Base-by-base conservation (phyloP, 306 rosid genomes). In the Urtica urens region DNA sequence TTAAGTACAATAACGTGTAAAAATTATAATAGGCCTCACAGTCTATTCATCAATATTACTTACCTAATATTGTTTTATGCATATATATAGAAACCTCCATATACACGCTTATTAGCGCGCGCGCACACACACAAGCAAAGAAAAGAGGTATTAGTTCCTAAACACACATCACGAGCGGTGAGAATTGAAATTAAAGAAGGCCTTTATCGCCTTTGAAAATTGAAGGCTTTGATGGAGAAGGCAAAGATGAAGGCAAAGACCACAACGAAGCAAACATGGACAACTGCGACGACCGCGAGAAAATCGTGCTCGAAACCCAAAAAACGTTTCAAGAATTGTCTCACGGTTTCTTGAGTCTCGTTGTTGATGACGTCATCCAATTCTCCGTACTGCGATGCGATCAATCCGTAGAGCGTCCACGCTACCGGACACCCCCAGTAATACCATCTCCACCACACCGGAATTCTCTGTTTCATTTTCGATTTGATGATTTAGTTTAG, bases 401-500 rank as follows among this genome's bases (percentile, higher is more conserved):
- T 1, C 27, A 56, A 16, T 31, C 62, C 62, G 10, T 56, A 56
- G 30, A 56, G 5, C 0, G 62, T 42, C 62, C 62, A 56, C 15
- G 62, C 51, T 1, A 56, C 23, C 0, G 62, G 52, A 10, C 42
- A 43, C n/a, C 16, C 51, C 52, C 62, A 43, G 11, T 56, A 56
- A 44, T 56, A 56, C 62, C 62, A 56, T 16, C 24, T 44, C 52
- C 62, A 56, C 62, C 62, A 56, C 8, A 31, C 10, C 2, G 52
- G 62, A 0, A 56, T 56, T 21, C 40, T 43, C 52, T 56, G 52
- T 30, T 13, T n/a, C n/a, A n/a, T n/a, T n/a, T n/a, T n/a, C n/a
- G n/a, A n/a, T n/a, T n/a, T n/a, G n/a, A n/a, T n/a, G n/a, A n/a
- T n/a, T n/a, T n/a, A n/a, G n/a, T n/a, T n/a, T n/a, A n/a, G n/a